Base-by-base conservation (phyloP, 2,329 filamentous ascomycete species). In the Lecanicillium sp. region DNA sequence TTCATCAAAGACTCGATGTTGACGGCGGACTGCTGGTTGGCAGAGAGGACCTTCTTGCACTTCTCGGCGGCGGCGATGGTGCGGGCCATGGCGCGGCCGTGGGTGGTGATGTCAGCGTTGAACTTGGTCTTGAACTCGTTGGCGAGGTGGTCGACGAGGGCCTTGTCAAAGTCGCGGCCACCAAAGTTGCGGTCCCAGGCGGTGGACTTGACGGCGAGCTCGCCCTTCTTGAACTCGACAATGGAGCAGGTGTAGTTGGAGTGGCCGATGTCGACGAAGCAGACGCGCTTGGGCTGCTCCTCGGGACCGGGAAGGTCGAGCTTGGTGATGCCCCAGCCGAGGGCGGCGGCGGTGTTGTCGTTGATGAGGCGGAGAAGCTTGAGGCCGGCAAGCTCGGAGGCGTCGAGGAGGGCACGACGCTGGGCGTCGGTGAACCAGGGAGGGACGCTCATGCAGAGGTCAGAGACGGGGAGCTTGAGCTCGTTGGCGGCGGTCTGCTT, bases 1-100 rank as follows among this genome's bases (percentile, higher is more conserved):
- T 97, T 94, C 90, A 98, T 97, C 58, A 98, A 77, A 29, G 90
- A 96, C 75, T 98, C 93, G 62, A 98, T 94, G 77, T 90, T 97
- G 68, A 98, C 71, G 42, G 91, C 89, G 15, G 91, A 90, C 63
- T 86, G 80, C 58, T 90, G 86, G 74, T 97, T 97, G 65, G 93
- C 93, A 29, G 91, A 97, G 49, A 98, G 77, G 48, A 97, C 84
- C 83, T 97, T 97, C 84, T 98, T 98, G 65, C 95, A 74, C 79
- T 95, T 96, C 79, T 98, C 93, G 48, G 90, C 90, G 49, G 87
- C 90, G 53, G 89, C 83, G 35, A 87, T 79, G 59, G 94, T 87
- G 66, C 93, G 89, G 57, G 90, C 83, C 68, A 85, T 81, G 51
- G 91, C 93, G 74, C 95, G 95, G 56, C 84, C 80, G 73, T 97